Percentiles rank a stretch among this genome's conserved stretches.
Conservation (phyloP, 306 rosid genomes). For the Echinosophora koreensis region DNA sequence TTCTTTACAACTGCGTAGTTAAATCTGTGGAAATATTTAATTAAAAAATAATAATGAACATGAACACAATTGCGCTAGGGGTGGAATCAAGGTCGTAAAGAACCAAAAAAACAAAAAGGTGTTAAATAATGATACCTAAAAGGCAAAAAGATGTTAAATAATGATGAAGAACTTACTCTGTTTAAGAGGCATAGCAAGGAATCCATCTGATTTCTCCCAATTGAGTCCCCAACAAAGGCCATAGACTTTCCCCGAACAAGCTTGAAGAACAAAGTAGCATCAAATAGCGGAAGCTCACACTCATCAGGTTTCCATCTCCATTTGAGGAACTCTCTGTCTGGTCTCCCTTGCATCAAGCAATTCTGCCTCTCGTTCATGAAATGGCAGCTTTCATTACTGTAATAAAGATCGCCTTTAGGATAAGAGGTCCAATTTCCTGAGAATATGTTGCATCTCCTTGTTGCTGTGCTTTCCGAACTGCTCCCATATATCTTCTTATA, state of each 20-base stretch:
- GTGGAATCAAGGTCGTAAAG: background rate
- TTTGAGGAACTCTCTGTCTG: slow-evolving; percentile 67
- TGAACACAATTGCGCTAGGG: background rate
- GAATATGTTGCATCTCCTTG: slow-evolving; percentile 62
- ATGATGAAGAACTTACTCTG: slow-evolving; percentile 28
- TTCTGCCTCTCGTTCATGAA: slow-evolving; percentile 69
- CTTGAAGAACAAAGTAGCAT: slow-evolving; percentile 71
- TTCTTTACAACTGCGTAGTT: too few relatives aligned
- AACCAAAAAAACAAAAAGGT: background rate
- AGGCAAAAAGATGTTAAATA: background rate
- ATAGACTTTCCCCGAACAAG: slow-evolving; percentile 73
- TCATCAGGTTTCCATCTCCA: slow-evolving; percentile 90
- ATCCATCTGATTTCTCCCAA: slow-evolving; percentile 82
- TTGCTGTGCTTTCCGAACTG: slow-evolving; percentile 23
- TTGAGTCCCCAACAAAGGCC: slow-evolving; percentile 92
- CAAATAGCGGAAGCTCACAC: slow-evolving; percentile 76
- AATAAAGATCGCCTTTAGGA: slow-evolving; percentile 51
- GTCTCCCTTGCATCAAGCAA: slow-evolving; percentile 79
- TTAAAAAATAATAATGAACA: too few relatives aligned
- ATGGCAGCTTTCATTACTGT: slow-evolving; percentile 63
- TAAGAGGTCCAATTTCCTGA: slow-evolving; percentile 78
- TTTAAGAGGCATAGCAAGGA: slow-evolving; percentile 79
- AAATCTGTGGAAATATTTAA: background rate
- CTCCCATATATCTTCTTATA: slow-evolving; percentile 8
- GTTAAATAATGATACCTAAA: background rate